Conservation (phyloP, 2,329 filamentous ascomycete species). For the Davidsoniella virescens region DNA sequence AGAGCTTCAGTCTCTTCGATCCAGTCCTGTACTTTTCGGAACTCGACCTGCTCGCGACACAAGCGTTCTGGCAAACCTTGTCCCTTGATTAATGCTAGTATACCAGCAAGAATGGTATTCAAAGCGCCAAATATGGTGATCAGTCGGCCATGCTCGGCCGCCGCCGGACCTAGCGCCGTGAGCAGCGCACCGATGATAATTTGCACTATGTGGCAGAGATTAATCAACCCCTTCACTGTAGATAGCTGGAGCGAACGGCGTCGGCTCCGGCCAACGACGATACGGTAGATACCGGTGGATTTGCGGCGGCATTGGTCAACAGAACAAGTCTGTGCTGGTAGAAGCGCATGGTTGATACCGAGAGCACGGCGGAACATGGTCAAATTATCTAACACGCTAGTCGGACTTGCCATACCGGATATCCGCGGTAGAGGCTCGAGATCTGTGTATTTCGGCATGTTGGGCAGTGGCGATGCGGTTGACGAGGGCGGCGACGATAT, state of each 20-base stretch:
- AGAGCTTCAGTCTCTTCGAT: constrained; percentile 36
- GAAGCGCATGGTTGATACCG: constrained; percentile 4
- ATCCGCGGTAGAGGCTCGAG: neutral
- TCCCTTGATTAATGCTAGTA: constrained; percentile 38
- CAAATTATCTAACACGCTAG: neutral
- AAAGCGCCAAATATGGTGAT: constrained; percentile 44
- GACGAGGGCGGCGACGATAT: neutral
- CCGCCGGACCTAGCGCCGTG: constrained; percentile 28
- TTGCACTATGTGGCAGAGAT: constrained; percentile 27
- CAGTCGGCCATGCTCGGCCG: constrained; percentile 30
- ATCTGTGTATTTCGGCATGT: neutral
- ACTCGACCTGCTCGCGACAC: constrained; percentile 29
- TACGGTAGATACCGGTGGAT: constrained; percentile 6
- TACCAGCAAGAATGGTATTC: constrained; percentile 46
- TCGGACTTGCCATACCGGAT: neutral
- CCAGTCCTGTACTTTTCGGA: constrained; percentile 32
- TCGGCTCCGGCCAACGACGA: neutral
- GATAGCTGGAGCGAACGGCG: constrained; percentile 19
- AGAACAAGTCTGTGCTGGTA: neutral
- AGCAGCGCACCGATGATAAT: constrained; percentile 31
- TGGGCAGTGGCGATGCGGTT: neutral
- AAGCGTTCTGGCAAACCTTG: constrained; percentile 32
- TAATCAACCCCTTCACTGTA: constrained; percentile 23
- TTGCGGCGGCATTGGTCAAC: constrained; percentile 5
- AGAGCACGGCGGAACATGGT: constrained; percentile 8